phyloP scores from a whole-genome alignment of 2,329 filamentous ascomycete species.

The Stachybotrys chlorohalonatus region DNA sequence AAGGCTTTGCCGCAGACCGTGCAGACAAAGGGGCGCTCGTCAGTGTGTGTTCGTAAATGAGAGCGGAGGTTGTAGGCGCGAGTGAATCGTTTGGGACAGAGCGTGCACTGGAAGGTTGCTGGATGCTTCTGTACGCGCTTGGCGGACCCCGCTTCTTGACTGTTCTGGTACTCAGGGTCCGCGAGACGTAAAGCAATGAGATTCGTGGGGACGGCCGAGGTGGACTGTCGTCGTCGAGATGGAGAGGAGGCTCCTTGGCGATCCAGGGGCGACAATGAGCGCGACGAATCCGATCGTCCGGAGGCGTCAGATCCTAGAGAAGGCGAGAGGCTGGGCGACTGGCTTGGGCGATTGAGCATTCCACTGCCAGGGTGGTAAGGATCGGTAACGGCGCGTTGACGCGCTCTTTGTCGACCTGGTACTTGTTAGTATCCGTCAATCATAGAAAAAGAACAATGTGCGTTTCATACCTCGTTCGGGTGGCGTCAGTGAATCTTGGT shows the following conservation, averaged over 20 bases:
- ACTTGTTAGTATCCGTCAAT: neutral
- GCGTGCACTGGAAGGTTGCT: slow-evolving; percentile 86
- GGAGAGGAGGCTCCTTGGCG: slow-evolving; percentile 32
- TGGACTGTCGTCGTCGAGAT: slow-evolving; percentile 46
- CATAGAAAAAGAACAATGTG: neutral
- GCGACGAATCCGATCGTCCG: slow-evolving; percentile 36
- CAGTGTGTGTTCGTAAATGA: slow-evolving; percentile 90
- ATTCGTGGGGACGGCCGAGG: slow-evolving; percentile 53
- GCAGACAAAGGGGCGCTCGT: slow-evolving; percentile 94
- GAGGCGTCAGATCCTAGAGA: slow-evolving; percentile 35
- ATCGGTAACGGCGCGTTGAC: slow-evolving; percentile 49
- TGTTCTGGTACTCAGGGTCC: slow-evolving; percentile 73
- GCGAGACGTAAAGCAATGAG: slow-evolving; percentile 81
- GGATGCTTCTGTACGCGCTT: slow-evolving; percentile 97
- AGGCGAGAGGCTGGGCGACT: slow-evolving; percentile 38
- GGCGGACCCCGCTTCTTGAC: slow-evolving; percentile 48
- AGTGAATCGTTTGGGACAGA: slow-evolving; percentile 94
- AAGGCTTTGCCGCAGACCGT: slow-evolving; percentile 97
- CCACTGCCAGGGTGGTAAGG: slow-evolving; percentile 43
- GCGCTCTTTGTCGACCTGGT: slow-evolving; percentile 37
- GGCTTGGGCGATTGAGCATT: slow-evolving; percentile 28
- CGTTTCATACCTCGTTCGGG: slow-evolving; percentile 54
- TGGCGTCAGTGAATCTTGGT: slow-evolving; percentile 74
- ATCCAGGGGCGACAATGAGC: slow-evolving; percentile 52
- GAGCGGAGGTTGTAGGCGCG: slow-evolving; percentile 94